Evolutionary conservation across 495 filamentous ascomycete genomes (phyloP).

Genomic region (Xylaria palmicola): DNA sequence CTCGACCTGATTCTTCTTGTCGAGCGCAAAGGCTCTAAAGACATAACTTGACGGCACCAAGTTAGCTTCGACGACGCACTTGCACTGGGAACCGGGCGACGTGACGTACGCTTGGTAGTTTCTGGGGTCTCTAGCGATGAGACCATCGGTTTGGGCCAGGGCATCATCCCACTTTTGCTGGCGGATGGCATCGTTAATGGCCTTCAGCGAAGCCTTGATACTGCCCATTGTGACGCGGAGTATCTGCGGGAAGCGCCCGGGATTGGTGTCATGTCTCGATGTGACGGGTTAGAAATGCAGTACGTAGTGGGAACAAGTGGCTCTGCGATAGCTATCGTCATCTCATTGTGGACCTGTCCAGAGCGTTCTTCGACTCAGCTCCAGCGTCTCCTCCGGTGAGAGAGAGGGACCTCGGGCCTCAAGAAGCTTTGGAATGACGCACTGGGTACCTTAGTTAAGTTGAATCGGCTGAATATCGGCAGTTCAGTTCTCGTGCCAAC

Average conservation of each 20-base stretch:
- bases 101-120: constrained; percentile 73
- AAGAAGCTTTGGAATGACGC: too few relatives aligned
- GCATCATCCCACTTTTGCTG: constrained; percentile 76
- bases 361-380: neutral
- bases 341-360: neutral
- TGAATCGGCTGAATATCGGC: constrained; percentile 3
- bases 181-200: constrained; percentile 75
- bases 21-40: constrained; percentile 77
- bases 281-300: neutral
- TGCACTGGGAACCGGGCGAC: neutral
- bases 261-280: constrained; percentile 13
- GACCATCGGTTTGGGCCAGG: constrained; percentile 60
- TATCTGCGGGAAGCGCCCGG: neutral
- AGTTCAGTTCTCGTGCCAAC: neutral
- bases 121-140: constrained; percentile 69
- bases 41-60: constrained; percentile 42
- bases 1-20: constrained; percentile 67
- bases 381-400: neutral
- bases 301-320: neutral
- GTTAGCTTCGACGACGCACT: neutral
- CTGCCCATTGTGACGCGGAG: constrained; percentile 42
- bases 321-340: constrained; percentile 6
- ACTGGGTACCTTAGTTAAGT: neutral
- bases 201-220: constrained; percentile 79
- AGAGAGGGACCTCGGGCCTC: too few relatives aligned